A percentile compares a stretch with the other conserved stretches of the same genome.
phyloP scores from a whole-genome alignment of 2,329 filamentous ascomycete genomes.

The Botryotinia narcissicola region DNA sequence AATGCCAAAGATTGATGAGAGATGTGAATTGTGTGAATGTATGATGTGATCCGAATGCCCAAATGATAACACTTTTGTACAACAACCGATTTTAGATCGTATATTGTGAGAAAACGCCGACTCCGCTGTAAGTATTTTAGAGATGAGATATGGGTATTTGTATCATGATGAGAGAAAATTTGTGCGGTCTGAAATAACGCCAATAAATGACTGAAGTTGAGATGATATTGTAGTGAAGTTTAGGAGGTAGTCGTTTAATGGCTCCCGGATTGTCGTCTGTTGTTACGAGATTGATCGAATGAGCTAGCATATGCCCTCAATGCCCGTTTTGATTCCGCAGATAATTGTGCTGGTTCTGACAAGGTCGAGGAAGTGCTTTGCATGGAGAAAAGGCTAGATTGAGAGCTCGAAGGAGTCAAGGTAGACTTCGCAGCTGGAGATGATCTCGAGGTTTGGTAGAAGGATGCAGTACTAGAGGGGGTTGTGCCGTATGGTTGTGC shows the following conservation, averaged over 20 bases:
- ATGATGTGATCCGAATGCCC: slow-evolving; percentile 13
- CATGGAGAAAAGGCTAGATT: slow-evolving; percentile 80
- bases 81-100: slow-evolving; percentile 30
- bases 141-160: slow-evolving; percentile 31
- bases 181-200: slow-evolving; percentile 28
- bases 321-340: slow-evolving; percentile 74
- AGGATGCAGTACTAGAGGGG: slow-evolving; percentile 38
- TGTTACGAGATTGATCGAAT: slow-evolving; percentile 65
- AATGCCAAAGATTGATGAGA: slow-evolving; percentile 13
- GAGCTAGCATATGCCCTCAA: slow-evolving; percentile 82
- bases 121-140: slow-evolving; percentile 28
- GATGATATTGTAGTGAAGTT: slow-evolving; percentile 21
- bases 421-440: slow-evolving; percentile 43
- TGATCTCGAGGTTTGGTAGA: slow-evolving; percentile 50
- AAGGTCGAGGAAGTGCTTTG: slow-evolving; percentile 57
- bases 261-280: slow-evolving; percentile 36
- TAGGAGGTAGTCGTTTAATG: slow-evolving; percentile 26
- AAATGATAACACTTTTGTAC: slow-evolving; percentile 36
- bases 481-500: slow-evolving; percentile 56
- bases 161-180: slow-evolving; percentile 31
- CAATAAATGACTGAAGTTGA: slow-evolving; percentile 28
- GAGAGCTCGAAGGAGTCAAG: slow-evolving; percentile 72
- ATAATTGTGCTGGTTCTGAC: slow-evolving; percentile 58
- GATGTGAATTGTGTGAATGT: slow-evolving; percentile 8
- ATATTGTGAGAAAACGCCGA: slow-evolving; percentile 32